Conservation (phyloP, 352 stramenopile genomes). For the Pythium myriotylum region DNA sequence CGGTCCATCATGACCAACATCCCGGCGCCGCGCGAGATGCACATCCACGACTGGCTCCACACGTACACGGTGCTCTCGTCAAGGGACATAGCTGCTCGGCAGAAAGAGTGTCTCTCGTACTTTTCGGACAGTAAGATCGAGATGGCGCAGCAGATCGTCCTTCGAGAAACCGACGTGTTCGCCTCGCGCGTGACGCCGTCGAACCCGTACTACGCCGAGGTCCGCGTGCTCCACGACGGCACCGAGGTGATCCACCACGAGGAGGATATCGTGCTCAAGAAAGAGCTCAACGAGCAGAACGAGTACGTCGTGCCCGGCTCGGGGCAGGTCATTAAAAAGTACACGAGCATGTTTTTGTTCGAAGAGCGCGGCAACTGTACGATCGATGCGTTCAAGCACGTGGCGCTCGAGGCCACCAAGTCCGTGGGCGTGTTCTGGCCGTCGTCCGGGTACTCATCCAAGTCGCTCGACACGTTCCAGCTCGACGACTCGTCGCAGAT, state of each 20-base stretch:
- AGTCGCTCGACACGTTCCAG: conserved; percentile 37
- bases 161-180: conserved; percentile 51
- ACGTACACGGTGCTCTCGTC: conserved; percentile 61
- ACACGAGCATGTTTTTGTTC: conserved; percentile 66
- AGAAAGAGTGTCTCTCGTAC: conserved; percentile 49
- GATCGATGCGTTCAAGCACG: conserved; percentile 44
- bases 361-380: conserved; percentile 37
- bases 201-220: conserved; percentile 40
- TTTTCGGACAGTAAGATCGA: conserved; percentile 68
- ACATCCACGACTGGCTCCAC: conserved; percentile 80
- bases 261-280: conserved; percentile 36
- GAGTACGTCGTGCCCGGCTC: conserved; percentile 20
- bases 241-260: conserved; percentile 40
- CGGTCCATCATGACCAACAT: conserved; percentile 38
- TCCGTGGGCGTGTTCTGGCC: conserved; percentile 62
- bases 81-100: conserved; percentile 27
- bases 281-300: conserved; percentile 32
- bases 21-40: conserved; percentile 46
- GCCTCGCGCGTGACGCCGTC: conserved; percentile 28
- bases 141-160: conserved; percentile 50
- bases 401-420: conserved; percentile 53
- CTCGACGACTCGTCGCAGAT: conserved; percentile 37
- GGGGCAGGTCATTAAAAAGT: conserved; percentile 69
- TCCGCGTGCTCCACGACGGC: conserved; percentile 58
- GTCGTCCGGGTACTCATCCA: conserved; percentile 39